Base-by-base conservation (phyloP, 1,139 yeast genomes). In the Saccharomyces pastorianus region DNA sequence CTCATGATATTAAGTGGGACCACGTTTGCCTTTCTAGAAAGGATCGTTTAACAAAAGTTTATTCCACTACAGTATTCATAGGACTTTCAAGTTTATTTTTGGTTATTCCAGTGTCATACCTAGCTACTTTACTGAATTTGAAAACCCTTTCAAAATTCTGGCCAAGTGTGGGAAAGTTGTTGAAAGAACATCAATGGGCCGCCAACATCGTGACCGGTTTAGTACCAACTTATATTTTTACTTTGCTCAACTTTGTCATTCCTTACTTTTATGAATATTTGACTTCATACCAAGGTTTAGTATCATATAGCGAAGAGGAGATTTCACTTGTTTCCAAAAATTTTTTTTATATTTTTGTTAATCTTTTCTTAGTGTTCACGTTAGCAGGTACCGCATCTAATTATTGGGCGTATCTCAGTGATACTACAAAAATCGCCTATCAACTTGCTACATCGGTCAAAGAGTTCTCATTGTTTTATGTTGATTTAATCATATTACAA, bases 361-460 rank as follows among this genome's bases (percentile, higher is more conserved):
- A 85, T 65, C 77, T 86, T 74, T 86, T 86, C 64, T 74, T 86
- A 64, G 90, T 86, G 20, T 86, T 86, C 70, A 85, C 91, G 3
- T 78, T 86, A 64, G 87, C 90, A 0, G 95, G 95, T 61, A 85
- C 95, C 0, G 86, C 87, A 13, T 81, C 87, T 55, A 84, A 83
- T 65, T 83, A 82, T 61, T 81, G 86, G 80, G 86, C 87, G n/a
- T 84, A 84, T 60, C 74, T 86, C 48, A 82, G 88, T 62, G 93
- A 86, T 60, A 85, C 93, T 0, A 83, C 88, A 3, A 82, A 83
- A 61, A 79, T 86, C 49, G 93, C 93, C 0, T 81, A 80, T 55
- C 89, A 85, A 62, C 68, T 86, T 55, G 93, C 93, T 0, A 80
- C 81, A 29, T 84, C 91, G 0, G 75, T 86, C 52, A 80, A 84